Percentiles rank a stretch among this genome's conserved stretches.
phyloP scores from a whole-genome alignment of 164 flowering plant species.

The Magnolia officinalis region DNA sequence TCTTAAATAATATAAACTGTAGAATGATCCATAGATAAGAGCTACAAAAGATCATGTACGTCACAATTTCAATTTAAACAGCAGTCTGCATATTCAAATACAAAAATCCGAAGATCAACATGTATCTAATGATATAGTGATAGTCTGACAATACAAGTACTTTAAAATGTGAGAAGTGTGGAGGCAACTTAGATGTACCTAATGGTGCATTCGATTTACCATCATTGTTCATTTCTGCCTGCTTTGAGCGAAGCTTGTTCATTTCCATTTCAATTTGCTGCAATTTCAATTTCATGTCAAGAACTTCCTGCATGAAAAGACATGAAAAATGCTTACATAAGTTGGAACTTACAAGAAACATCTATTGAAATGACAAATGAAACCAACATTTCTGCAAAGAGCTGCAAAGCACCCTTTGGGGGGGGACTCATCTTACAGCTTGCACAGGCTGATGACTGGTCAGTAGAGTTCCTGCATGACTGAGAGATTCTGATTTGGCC shows the following conservation, averaged over 20 bases:
- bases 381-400: neutral
- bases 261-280: constrained; percentile 32
- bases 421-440: constrained; percentile 19
- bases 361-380: neutral
- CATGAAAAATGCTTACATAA: neutral
- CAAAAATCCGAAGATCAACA: neutral
- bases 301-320: constrained; percentile 29
- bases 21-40: too few relatives aligned
- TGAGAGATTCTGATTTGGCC: constrained; percentile 12
- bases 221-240: constrained; percentile 14
- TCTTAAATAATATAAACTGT: too few relatives aligned
- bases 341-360: constrained; percentile 4
- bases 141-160: too few relatives aligned
- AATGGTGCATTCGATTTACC: constrained; percentile 11
- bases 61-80: too few relatives aligned
- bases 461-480: constrained; percentile 9
- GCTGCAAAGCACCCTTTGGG: neutral
- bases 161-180: neutral
- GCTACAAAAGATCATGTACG: too few relatives aligned
- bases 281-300: constrained; percentile 32
- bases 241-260: constrained; percentile 29
- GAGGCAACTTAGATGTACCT: constrained; percentile 16
- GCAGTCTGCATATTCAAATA: neutral
- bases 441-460: constrained; percentile 19
- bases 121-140: neutral